Percentiles rank a stretch among this genome's conserved stretches.
Evolutionary conservation across 495 filamentous ascomycete genomes (phyloP).

Genomic region (Hypoxylon intermedium): DNA sequence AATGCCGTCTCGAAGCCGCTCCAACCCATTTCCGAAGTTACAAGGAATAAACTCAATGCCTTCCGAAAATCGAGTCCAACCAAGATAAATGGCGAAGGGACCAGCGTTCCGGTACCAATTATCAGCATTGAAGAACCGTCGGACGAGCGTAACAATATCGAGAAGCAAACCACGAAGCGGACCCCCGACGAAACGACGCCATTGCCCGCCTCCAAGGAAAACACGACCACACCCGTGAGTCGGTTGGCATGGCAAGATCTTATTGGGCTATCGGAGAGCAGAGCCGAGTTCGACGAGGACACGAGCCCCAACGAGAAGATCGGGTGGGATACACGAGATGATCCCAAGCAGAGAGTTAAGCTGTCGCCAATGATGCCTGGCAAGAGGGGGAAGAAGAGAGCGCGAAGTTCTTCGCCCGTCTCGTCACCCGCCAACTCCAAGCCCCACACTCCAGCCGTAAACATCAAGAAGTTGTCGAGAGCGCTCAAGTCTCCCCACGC

Average conservation of each 20-base stretch:
- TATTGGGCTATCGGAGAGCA: conserved; percentile 70
- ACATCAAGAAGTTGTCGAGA: conserved; percentile 61
- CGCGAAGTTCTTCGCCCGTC: conserved; percentile 80
- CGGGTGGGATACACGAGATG: conserved; percentile 48
- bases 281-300: conserved; percentile 44
- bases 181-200: conserved; percentile 4
- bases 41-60: conserved; percentile 58
- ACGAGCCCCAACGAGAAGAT: conserved; percentile 57
- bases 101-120: conserved; percentile 1
- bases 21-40: conserved; percentile 54
- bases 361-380: conserved; percentile 56
- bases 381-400: conserved; percentile 70
- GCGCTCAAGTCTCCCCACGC: conserved; percentile 75
- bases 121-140: conserved; percentile 1
- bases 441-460: conserved; percentile 41
- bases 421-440: conserved; percentile 64
- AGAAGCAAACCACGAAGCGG: conserved; percentile 24
- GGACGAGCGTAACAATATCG: background rate
- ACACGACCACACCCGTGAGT: conserved; percentile 74
- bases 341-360: conserved; percentile 47
- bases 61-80: conserved; percentile 51
- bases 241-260: conserved; percentile 80
- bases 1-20: conserved; percentile 36
- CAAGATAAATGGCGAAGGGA: conserved; percentile 9
- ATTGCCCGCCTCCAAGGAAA: conserved; percentile 40